Conservation (phyloP, 1,139 yeast species). For the Suhomyces atakaporum region DNA sequence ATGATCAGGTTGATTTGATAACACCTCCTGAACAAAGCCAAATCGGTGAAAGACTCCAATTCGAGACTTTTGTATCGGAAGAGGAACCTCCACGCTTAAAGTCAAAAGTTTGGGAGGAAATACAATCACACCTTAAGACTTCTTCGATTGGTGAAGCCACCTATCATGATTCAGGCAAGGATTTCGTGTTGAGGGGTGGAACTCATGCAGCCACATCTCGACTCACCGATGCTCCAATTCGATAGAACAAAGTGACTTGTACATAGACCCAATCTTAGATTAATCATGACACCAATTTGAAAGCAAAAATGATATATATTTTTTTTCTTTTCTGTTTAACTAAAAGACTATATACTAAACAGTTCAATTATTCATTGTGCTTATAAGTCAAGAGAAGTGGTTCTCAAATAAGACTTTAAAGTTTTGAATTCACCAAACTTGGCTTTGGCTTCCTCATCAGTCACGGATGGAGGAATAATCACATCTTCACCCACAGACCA, state of each 20-base stretch:
- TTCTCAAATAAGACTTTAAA: constrained; percentile 71
- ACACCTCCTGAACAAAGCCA: constrained; percentile 23
- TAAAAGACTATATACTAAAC: no score
- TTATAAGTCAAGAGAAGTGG: constrained; percentile 13
- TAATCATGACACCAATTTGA: no score
- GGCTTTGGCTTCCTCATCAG: constrained; percentile 70
- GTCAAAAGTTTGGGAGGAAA: constrained; percentile 35
- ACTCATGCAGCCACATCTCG: constrained; percentile 8
- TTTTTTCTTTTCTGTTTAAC: no score
- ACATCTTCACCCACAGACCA: constrained; percentile 90
- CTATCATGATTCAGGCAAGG: constrained; percentile 17
- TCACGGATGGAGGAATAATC: constrained; percentile 72
- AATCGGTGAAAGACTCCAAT: constrained; percentile 34
- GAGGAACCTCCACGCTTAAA: constrained; percentile 32
- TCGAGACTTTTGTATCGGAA: constrained; percentile 22
- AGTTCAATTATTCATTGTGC: no score
- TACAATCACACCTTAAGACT: constrained; percentile 29
- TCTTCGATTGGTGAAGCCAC: constrained; percentile 29
- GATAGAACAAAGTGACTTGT: no score
- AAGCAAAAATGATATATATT: no score
- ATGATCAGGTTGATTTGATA: constrained; percentile 23
- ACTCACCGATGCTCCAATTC: constrained; percentile 4
- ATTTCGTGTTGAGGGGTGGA: constrained; percentile 10
- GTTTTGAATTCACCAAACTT: constrained; percentile 75
- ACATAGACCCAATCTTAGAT: no score